Base-by-base conservation (phyloP, 1,284 basidiomycete genomes). In the Cryptococcus deneoformans region DNA sequence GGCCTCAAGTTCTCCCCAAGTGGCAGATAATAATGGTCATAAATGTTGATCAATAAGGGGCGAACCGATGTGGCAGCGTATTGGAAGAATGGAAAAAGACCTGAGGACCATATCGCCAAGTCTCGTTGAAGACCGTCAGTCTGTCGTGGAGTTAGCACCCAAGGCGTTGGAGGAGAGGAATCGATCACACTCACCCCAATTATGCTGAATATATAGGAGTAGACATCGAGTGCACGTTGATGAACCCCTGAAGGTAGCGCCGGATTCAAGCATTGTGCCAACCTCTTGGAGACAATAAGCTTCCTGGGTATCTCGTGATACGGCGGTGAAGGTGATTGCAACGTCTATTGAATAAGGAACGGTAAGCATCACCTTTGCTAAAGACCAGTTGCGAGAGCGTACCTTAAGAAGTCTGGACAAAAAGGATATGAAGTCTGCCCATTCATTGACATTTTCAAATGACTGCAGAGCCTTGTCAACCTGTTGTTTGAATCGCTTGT, bases 361-460 rank as follows among this genome's bases (percentile, higher is more conserved):
- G 29, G 29, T 29, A 29, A 29, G 29, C 29, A 29, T 29, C 29
- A 49, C 58, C 36, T 43, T 55, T 9, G 52, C 46, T 46, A 39
- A 8, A 9, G 16, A 40, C 48, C 38, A 29, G 29, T 29, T 29
- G 29, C 29, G 29, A 29, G 29, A 44, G 74, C 82, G 58, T 67
- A 89, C 93, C 84, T 98, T 99, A 65, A 97, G 85, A 57, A 99
- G 79, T 61, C 94, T 88, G 67, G 93, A 94, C 70, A 99, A 80
- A 79, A 99, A 99, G 46, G 95, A 89, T 73, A 98, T 98, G 76
- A 95, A 99, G 80, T 99, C 96, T 58, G 96, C 95, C 96, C 96
- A 99, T 80, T 99, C 96, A 61, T 95, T 91, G 60, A 98, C 92
- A 72, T 86, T 91, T 73, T 98, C 94, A 70, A 99, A 99, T 1